Base-by-base conservation (phyloP, 2,329 filamentous ascomycete species). In the Neurospora crassa region DNA sequence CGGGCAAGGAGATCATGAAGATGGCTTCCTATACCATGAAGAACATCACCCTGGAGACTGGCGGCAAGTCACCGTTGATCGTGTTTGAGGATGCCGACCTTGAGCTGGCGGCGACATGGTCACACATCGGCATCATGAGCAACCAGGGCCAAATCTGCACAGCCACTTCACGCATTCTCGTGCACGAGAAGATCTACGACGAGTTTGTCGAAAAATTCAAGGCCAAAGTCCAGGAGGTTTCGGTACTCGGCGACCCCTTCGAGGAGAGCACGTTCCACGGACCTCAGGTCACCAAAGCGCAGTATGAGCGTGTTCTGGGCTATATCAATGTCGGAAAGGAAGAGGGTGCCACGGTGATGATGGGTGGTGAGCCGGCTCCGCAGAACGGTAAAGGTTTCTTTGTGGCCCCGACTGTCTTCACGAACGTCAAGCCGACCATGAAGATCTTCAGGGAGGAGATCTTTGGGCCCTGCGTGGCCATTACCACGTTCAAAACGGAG, bases 1-100 rank as follows among this genome's bases (percentile, higher is more conserved):
- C 90, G 1, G 91, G 89, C 40, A 87, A 87, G 73, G 85, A 90
- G 76, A 91, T 92, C 74, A 92, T 92, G 90, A 91, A 91, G 78
- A 85, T 88, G 82, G 90, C 90, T 1, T 83, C 88, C 1, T 81
- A 84, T 0, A 91, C 83, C 68, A 81, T 87, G 80, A 89, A 89
- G 81, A 88, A 88, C 78, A 87, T 89, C 72, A 88, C 86, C 3
- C 82, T 89, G 20, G 87, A 89, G 79, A 87, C 86, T n/a, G 88
- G 88, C 68, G 88, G 88, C 74, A 90, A 90, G 79, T 87, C 84
- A 24, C 87, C 88, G 1, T 81, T 89, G 24, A 78, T 90, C 24
- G 83, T 90, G n/a, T 90, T 90, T 74, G 85, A 86, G 12, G 88
- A 90, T 76, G 87, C 87, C 24, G 86, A 90, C 75, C 77, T 90